Evolutionary conservation across 73 alveolate species (phyloP).

Genomic region (Paraurostyla sp.): DNA sequence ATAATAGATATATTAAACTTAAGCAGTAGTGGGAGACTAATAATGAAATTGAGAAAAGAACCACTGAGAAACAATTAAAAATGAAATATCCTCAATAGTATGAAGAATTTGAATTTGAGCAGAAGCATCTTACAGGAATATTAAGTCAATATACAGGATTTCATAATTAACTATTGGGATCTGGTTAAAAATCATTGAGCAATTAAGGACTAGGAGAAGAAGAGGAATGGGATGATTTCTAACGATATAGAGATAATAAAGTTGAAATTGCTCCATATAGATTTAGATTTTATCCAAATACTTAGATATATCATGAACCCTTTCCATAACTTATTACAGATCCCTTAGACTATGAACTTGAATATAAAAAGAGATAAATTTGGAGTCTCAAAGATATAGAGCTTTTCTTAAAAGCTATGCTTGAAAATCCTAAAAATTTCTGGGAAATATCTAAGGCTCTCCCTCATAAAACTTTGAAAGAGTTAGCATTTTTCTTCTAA

Average conservation of each 20-base stretch:
- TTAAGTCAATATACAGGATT: background rate
- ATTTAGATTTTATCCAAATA: background rate
- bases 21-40: constrained; percentile 25
- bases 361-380: constrained; percentile 26
- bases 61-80: constrained; percentile 19
- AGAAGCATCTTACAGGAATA: constrained; percentile 46
- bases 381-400: constrained; percentile 56
- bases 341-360: constrained; percentile 35
- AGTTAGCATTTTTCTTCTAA: constrained; percentile 16
- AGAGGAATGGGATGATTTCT: constrained; percentile 59
- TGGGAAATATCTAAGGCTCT: constrained; percentile 17
- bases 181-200: background rate
- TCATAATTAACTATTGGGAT: constrained; percentile 1
- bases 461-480: constrained; percentile 57
- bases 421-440: constrained; percentile 42
- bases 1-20: background rate
- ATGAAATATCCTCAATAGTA: background rate
- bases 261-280: background rate
- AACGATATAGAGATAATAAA: constrained; percentile 41
- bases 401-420: background rate
- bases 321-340: background rate
- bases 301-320: background rate
- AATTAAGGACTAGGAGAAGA: constrained; percentile 17
- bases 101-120: constrained; percentile 15
- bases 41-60: background rate